Evolutionary conservation across 208 protist species (phyloP).

Genomic region (Trypanosoma lewisi): DNA sequence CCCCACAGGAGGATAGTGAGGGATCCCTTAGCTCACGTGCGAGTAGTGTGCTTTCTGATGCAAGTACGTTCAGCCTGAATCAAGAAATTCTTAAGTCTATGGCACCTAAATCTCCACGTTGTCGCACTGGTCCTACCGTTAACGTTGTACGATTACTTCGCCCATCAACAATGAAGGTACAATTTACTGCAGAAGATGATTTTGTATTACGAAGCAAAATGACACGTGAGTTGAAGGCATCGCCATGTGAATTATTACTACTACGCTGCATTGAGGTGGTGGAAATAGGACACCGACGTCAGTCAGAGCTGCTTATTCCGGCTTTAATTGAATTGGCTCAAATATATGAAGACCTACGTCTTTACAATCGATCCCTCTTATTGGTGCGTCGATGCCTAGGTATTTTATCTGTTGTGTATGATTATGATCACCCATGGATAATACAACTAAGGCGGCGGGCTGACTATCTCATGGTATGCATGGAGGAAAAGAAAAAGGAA

Average conservation of each 20-base stretch:
- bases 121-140: slow-evolving; percentile 55
- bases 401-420: slow-evolving; percentile 80
- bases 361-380: slow-evolving; percentile 77
- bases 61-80: slow-evolving; percentile 78
- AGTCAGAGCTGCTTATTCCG: slow-evolving; percentile 85
- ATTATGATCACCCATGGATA: slow-evolving; percentile 86
- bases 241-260: slow-evolving; percentile 79
- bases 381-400: slow-evolving; percentile 80
- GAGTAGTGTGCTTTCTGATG: slow-evolving; percentile 54
- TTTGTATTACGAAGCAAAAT: slow-evolving; percentile 83
- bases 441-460: slow-evolving; percentile 61
- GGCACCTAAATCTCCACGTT: slow-evolving; percentile 52
- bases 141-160: slow-evolving; percentile 44
- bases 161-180: slow-evolving; percentile 28
- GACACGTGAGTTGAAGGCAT: slow-evolving; percentile 73
- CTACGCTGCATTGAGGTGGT: slow-evolving; percentile 86
- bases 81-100: slow-evolving; percentile 74
- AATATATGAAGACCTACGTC: slow-evolving; percentile 78
- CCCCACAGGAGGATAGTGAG: slow-evolving; percentile 20
- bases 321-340: slow-evolving; percentile 70
- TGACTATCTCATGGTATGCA: slow-evolving; percentile 41
- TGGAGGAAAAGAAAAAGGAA: slow-evolving; percentile 45
- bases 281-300: slow-evolving; percentile 71
- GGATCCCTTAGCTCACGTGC: slow-evolving; percentile 51
- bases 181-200: slow-evolving; percentile 54